Base-by-base conservation (phyloP, 805 yeast species). In the Yarrowia sp. region DNA sequence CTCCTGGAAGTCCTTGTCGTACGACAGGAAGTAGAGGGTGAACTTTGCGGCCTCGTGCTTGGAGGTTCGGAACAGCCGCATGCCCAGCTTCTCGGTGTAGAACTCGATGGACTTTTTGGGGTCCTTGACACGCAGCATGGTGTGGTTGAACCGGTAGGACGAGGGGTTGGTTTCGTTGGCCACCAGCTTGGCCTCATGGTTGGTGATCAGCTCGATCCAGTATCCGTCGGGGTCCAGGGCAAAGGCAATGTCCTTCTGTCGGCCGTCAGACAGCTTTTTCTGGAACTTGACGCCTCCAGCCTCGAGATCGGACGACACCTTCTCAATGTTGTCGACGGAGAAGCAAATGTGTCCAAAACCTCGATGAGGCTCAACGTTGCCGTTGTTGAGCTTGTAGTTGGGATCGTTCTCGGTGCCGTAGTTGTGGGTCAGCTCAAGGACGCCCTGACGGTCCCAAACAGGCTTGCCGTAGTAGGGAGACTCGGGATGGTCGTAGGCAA, bases 261-360 rank as follows among this genome's bases (percentile, higher is more conserved):
- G 87, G 45, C 99, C 99, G 76, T 94, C 98, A 46, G 86, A 79
- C 72, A 93, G 82, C 76, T 83, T 90, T 83, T 94, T 95, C 80
- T 93, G 86, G 82, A 94, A 94, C 64, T 79, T 77, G 68, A 89
- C 97, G 22, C 89, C 90, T 56, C 83, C 81, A 1, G 78, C 77
- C 71, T 89, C 85, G 70, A 94, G 82, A 36, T 81, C 77, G 49
- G 80, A 79, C 78, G 94, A 92, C 7, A 87, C 80, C 11, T 77
- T 84, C 67, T 79, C 87, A 69, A 94, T 86, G 79, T 93, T 88
- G 73, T 91, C 91, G 15, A 93, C 97, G 1, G 97, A 84, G 72
- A 94, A 80, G 79, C 97, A 92, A 70, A 92, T 87, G 79, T 94
- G 99, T 26, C 99, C 99, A 76, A 93, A 94, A 0, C 99, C 98